Evolutionary conservation across 2,329 filamentous ascomycete species (phyloP).

Genomic region (Fusarium sterilihyphosum): DNA sequence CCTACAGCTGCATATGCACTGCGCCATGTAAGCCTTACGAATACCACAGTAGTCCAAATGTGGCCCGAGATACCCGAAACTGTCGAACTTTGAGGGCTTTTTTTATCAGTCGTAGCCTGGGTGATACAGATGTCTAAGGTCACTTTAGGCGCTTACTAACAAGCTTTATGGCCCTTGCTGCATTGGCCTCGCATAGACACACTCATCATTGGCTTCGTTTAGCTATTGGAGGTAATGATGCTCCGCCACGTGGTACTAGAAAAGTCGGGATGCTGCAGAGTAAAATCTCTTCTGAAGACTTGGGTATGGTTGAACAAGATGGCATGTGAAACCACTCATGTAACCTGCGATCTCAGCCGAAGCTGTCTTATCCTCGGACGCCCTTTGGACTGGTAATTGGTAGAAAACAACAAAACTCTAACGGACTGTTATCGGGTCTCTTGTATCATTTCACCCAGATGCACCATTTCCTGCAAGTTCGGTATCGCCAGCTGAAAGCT

Average conservation of each 20-base stretch:
- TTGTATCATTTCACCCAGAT: accelerated
- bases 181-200: neutral
- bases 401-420: neutral
- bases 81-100: neutral
- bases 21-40: neutral
- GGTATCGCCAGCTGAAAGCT: neutral
- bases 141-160: neutral
- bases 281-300: neutral
- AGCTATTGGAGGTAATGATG: neutral
- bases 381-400: accelerated
- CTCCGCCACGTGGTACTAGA: neutral
- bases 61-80: neutral
- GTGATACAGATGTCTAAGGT: neutral
- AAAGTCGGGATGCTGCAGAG: neutral
- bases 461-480: neutral
- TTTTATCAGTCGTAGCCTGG: neutral
- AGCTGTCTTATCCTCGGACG: neutral
- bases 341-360: neutral
- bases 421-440: neutral
- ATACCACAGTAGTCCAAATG: neutral
- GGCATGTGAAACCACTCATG: neutral
- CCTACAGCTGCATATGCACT: neutral
- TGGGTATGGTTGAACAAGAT: too few relatives aligned
- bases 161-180: neutral
- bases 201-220: neutral